Conservation (phyloP, 1,139 yeast genomes). For the Geotrichum cucujoidarum region DNA sequence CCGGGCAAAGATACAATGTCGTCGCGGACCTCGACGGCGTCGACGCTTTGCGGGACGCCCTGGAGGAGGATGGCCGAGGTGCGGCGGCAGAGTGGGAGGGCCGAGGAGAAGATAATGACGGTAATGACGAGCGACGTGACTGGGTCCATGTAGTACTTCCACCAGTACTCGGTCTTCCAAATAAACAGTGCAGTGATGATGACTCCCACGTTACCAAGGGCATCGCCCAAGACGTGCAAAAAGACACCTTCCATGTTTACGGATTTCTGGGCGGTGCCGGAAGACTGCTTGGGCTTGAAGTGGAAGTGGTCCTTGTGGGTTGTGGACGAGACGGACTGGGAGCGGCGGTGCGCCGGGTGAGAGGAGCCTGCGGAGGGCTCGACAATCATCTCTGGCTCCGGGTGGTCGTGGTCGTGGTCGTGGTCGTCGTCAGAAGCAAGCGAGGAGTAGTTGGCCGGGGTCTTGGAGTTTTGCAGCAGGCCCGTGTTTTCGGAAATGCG, state of each 20-base stretch:
- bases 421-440: conserved; percentile 12
- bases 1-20: conserved; percentile 64
- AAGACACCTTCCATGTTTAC: conserved; percentile 97
- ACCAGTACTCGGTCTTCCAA: conserved; percentile 86
- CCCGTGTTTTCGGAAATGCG: conserved; percentile 13
- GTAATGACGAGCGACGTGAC: conserved; percentile 80
- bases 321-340: conserved; percentile 17
- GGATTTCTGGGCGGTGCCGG: conserved; percentile 44
- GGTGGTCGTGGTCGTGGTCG: conserved; percentile 12
- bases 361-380: conserved; percentile 21
- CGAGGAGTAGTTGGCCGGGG: neutral
- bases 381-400: conserved; percentile 14
- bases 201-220: conserved; percentile 92
- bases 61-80: conserved; percentile 85
- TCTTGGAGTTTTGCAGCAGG: conserved; percentile 17
- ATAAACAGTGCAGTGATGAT: conserved; percentile 83
- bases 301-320: conserved; percentile 34
- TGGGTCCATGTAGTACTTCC: conserved; percentile 88
- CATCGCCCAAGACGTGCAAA: conserved; percentile 92
- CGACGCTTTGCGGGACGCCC: conserved; percentile 81
- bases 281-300: conserved; percentile 38
- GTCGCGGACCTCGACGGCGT: conserved; percentile 66
- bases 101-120: conserved; percentile 80
- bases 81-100: conserved; percentile 81
- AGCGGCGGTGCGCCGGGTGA: conserved; percentile 15